Evolutionary conservation across 1,284 basidiomycete species (phyloP).

Genomic region (Sphagnurus paluster): DNA sequence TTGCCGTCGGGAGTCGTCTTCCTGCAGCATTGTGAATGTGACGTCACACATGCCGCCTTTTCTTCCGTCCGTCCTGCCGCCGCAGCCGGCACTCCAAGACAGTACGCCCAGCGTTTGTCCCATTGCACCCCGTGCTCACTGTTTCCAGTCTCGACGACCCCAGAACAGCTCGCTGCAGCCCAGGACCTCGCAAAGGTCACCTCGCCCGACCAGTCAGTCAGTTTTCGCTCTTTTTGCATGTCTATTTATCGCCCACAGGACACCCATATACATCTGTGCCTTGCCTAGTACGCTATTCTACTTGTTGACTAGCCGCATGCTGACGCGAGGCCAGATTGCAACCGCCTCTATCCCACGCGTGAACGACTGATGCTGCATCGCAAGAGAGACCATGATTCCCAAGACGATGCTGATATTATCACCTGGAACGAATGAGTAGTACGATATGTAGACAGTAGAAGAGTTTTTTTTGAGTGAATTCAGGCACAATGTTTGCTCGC

Average conservation of each 20-base stretch:
- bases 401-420: constrained; percentile 56
- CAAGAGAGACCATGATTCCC: constrained; percentile 68
- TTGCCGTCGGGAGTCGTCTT: constrained; percentile 16
- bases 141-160: constrained; percentile 43
- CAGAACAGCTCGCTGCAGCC: constrained; percentile 43
- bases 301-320: background rate
- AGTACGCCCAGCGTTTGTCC: constrained; percentile 31
- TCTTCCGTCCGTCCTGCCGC: constrained; percentile 56
- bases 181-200: constrained; percentile 50
- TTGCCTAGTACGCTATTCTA: constrained; percentile 39
- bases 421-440: constrained; percentile 62
- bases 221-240: background rate
- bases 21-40: constrained; percentile 16
- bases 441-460: background rate
- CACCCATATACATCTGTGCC: constrained; percentile 66
- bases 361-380: constrained; percentile 71
- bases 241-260: constrained; percentile 36
- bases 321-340: constrained; percentile 49
- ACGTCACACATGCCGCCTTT: constrained; percentile 26
- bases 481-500: too few species aligned
- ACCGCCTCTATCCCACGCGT: constrained; percentile 68
- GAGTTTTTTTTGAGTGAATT: background rate
- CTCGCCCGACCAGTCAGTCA: constrained; percentile 49
- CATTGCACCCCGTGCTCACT: background rate
- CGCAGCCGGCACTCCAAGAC: constrained; percentile 52